Evolutionary conservation across 148 eudicot genomes (phyloP).

Genomic region (Camellia japonica): DNA sequence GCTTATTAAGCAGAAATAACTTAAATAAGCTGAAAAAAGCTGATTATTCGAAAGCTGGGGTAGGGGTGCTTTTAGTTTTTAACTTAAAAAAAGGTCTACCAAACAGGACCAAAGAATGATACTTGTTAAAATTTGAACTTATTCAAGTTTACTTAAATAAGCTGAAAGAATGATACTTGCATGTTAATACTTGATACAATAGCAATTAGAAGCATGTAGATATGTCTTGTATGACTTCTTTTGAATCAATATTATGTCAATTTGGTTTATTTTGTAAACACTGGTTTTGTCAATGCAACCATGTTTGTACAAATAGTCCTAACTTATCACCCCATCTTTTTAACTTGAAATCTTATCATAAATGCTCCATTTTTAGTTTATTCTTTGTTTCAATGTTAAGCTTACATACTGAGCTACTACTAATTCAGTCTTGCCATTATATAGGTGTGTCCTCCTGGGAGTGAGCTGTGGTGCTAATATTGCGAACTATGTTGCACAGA

Average conservation of each 20-base stretch:
- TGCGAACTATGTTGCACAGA: slow-evolving; percentile 64
- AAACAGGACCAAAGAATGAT: no score
- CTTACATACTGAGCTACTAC: not conserved
- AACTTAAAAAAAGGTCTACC: no score
- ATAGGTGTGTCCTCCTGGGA: slow-evolving; percentile 86
- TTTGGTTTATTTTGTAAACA: not conserved
- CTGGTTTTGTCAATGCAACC: not conserved
- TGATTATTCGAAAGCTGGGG: no score
- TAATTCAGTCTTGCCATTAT: not conserved
- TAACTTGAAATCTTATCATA: not conserved
- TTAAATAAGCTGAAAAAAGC: no score
- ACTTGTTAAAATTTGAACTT: not conserved
- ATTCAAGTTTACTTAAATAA: not conserved
- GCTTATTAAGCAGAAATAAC: no score
- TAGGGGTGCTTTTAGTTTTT: no score
- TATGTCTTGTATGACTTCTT: not conserved
- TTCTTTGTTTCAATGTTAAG: not conserved
- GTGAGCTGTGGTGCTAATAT: slow-evolving; percentile 87
- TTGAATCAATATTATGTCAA: not conserved
- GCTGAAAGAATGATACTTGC: not conserved
- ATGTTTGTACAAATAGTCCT: not conserved
- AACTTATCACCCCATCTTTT: not conserved
- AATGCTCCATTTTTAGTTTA: not conserved
- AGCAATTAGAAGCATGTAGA: not conserved
- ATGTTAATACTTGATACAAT: not conserved